Evolutionary conservation across 2,329 filamentous ascomycete species (phyloP).

Genomic region (Calonectria pseudoturangicola): DNA sequence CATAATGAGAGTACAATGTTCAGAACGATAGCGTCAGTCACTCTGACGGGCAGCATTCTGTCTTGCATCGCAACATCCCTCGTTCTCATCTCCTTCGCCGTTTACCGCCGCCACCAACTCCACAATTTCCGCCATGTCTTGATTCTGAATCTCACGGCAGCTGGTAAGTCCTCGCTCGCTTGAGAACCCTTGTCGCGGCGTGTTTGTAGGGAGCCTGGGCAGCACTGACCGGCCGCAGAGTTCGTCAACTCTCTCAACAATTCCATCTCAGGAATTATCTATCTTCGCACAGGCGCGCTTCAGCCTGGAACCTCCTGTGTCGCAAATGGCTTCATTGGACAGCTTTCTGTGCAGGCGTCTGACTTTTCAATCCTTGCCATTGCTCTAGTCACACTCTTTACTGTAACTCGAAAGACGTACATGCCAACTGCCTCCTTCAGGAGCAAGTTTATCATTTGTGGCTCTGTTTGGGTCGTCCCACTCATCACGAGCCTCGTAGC

Average conservation of each 20-base stretch:
- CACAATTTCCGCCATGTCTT: slow-evolving; percentile 47
- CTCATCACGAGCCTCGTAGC: slow-evolving; percentile 48
- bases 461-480: slow-evolving; percentile 47
- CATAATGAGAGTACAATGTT: slow-evolving; percentile 22
- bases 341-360: slow-evolving; percentile 50
- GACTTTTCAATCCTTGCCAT: slow-evolving; percentile 54
- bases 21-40: slow-evolving; percentile 47
- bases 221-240: background rate
- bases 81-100: slow-evolving; percentile 47
- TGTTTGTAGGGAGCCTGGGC: background rate
- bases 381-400: slow-evolving; percentile 50
- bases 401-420: slow-evolving; percentile 47
- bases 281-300: slow-evolving; percentile 37
- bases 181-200: background rate
- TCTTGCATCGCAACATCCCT: slow-evolving; percentile 45
- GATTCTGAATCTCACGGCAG: slow-evolving; percentile 48
- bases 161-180: slow-evolving; percentile 37
- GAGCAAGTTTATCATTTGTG: slow-evolving; percentile 43
- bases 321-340: slow-evolving; percentile 47
- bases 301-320: slow-evolving; percentile 42
- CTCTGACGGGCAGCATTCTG: slow-evolving; percentile 48
- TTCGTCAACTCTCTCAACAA: slow-evolving; percentile 48
- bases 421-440: slow-evolving; percentile 44
- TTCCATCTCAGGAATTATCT: slow-evolving; percentile 49
- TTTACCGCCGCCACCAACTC: slow-evolving; percentile 47